These are phyloP conservation scores for Cyberlindnera veronae DNA, from an alignment of 805 yeast genomes.

Conservation along the genomic window DNA sequence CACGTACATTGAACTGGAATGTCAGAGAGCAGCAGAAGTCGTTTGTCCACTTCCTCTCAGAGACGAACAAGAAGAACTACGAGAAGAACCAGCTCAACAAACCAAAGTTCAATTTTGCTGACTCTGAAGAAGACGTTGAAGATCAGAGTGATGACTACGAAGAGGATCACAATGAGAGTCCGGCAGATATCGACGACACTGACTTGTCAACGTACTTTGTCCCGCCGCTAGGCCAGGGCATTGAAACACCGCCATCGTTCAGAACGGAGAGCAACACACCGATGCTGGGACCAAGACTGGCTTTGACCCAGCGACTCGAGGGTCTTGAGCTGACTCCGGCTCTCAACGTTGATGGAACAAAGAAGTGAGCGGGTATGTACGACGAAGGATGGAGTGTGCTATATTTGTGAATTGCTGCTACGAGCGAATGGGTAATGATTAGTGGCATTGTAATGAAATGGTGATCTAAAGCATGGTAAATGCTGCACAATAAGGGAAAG, in stretches of 20 bases:
- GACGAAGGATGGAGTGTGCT: too few relatives aligned
- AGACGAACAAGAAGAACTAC: constrained; percentile 48
- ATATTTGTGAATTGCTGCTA: too few relatives aligned
- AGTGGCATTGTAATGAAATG: too few relatives aligned
- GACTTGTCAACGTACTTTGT: constrained; percentile 25
- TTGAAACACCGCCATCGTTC: constrained; percentile 23
- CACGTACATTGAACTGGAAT: constrained; percentile 91
- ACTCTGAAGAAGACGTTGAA: constrained; percentile 21
- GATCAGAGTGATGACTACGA: constrained; percentile 20
- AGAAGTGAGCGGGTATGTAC: background rate
- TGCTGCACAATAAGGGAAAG: too few relatives aligned
- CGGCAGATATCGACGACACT: constrained; percentile 28
- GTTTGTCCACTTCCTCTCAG: constrained; percentile 58
- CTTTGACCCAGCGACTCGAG: constrained; percentile 5
- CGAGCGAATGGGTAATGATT: too few relatives aligned
- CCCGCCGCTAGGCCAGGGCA: constrained; percentile 27
- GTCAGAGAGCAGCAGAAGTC: constrained; percentile 86
- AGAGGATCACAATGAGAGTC: constrained; percentile 23
- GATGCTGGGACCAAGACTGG: constrained; percentile 16
- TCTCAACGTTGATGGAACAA: background rate
- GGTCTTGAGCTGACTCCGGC: constrained; percentile 8
- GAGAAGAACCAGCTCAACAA: constrained; percentile 26
- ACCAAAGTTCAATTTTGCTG: constrained; percentile 25
- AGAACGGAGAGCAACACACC: constrained; percentile 19
- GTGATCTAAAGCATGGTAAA: too few relatives aligned